These are phyloP conservation scores for Lentinula boryana DNA, from an alignment of 768 basidiomycete genomes.

Conservation along the genomic window DNA sequence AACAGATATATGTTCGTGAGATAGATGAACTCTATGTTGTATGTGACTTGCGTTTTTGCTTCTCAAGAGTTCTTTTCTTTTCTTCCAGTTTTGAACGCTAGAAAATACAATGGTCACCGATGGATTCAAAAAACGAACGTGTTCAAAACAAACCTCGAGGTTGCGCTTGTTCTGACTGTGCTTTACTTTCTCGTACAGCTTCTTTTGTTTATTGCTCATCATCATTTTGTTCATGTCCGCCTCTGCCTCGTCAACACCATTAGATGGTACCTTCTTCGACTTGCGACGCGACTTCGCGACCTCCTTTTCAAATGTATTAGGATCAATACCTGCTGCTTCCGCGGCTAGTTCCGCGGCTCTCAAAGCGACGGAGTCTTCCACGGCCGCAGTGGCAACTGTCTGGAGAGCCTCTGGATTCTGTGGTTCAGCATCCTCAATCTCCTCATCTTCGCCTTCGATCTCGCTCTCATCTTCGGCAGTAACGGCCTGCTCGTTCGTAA, in stretches of 20 bases:
- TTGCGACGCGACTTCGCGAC: constrained; percentile 54
- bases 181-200: constrained; percentile 92
- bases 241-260: constrained; percentile 41
- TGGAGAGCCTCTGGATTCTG: constrained; percentile 23
- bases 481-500: constrained; percentile 24
- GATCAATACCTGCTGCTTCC: constrained; percentile 82
- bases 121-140: background rate
- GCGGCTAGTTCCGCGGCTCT: constrained; percentile 90
- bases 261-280: constrained; percentile 16
- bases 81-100: constrained; percentile 60
- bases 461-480: constrained; percentile 26
- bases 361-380: constrained; percentile 59
- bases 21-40: background rate
- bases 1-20: background rate
- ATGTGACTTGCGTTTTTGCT: constrained; percentile 37
- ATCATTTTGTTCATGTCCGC: constrained; percentile 96
- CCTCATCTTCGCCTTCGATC: constrained; percentile 24
- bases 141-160: constrained; percentile 58
- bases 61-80: constrained; percentile 50
- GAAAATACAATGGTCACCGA: constrained; percentile 10
- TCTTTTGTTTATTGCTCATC: constrained; percentile 93
- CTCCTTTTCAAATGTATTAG: constrained; percentile 70
- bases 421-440: constrained; percentile 17
- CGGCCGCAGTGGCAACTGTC: constrained; percentile 27
- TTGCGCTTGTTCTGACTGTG: constrained; percentile 72